These are phyloP conservation scores for Hypsizygus marmoreus DNA, from an alignment of 768 basidiomycete genomes.

Conservation along the genomic window DNA sequence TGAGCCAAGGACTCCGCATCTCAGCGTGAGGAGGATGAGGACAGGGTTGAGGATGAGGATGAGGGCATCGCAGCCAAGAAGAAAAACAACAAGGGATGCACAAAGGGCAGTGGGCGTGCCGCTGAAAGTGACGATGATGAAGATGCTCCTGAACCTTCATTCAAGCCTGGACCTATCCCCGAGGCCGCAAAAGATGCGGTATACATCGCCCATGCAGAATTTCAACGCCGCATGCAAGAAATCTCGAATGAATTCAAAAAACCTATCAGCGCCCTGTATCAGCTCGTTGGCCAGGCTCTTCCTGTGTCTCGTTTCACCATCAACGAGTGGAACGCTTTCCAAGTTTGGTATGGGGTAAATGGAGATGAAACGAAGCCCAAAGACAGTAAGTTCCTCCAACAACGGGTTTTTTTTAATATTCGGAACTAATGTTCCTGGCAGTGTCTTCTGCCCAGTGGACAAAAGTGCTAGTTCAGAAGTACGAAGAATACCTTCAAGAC, in stretches of 20 bases:
- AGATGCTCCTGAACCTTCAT: not conserved
- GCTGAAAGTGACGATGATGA: not conserved
- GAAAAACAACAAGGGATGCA: not conserved
- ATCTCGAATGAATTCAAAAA: not conserved
- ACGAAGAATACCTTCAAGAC: not conserved
- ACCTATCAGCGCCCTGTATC: not conserved
- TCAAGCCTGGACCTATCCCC: constrained; percentile 5
- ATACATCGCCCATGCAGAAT: not conserved
- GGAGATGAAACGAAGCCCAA: not conserved
- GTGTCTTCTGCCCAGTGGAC: not conserved
- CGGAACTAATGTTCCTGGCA: not conserved
- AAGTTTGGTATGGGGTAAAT: constrained; percentile 1
- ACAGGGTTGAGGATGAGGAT: no score
- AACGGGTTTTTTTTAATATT: not conserved
- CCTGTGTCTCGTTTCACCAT: not conserved
- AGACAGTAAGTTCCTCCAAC: not conserved
- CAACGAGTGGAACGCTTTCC: constrained; percentile 5
- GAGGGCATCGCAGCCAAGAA: no score
- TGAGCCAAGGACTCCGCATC: no score
- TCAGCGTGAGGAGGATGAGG: no score
- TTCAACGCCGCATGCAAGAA: not conserved
- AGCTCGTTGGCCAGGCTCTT: not conserved
- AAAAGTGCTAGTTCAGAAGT: not conserved
- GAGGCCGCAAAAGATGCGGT: constrained; percentile 2
- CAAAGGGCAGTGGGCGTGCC: no score